A percentile compares a stretch with the other conserved stretches of the same genome.
phyloP scores from a whole-genome alignment of 768 basidiomycete species.

The Suillus hirtellus region DNA sequence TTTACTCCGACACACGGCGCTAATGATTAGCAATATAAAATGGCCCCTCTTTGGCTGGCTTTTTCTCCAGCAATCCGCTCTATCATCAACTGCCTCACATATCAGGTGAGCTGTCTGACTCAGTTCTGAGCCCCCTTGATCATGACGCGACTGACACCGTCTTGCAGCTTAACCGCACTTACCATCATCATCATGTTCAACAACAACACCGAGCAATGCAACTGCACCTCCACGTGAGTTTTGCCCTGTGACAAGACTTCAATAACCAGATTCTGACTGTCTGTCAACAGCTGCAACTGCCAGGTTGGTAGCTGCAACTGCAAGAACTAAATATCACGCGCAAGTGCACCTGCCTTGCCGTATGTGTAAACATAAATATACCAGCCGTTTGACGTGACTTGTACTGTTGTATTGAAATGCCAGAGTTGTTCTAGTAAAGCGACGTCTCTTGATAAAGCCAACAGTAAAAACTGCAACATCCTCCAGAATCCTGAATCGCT shows the following conservation, averaged over 20 bases:
- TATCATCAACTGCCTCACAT: background rate
- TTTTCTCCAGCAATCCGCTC: background rate
- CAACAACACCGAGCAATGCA: constrained; percentile 5
- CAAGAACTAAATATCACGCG: background rate
- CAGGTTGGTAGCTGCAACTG: constrained; percentile 11
- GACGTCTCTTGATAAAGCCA: background rate
- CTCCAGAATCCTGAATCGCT: background rate
- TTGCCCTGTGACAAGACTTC: too few species aligned
- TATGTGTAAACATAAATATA: background rate
- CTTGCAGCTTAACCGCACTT: background rate
- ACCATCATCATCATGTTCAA: background rate
- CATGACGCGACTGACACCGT: background rate
- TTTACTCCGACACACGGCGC: background rate
- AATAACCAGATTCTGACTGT: background rate
- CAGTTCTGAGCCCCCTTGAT: background rate
- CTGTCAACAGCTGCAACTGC: constrained; percentile 10
- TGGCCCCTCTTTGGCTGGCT: background rate
- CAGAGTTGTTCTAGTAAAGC: background rate
- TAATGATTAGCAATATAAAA: background rate
- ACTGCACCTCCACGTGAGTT: constrained; percentile 10
- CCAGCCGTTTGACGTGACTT: background rate
- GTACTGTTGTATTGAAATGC: background rate
- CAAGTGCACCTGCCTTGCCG: background rate
- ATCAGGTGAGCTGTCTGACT: background rate
- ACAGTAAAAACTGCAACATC: background rate